Evolutionary conservation across 1,139 yeast species (phyloP), one percentile per base, ranked within the genome.

Genomic region (Suhomyces choctaworum): DNA sequence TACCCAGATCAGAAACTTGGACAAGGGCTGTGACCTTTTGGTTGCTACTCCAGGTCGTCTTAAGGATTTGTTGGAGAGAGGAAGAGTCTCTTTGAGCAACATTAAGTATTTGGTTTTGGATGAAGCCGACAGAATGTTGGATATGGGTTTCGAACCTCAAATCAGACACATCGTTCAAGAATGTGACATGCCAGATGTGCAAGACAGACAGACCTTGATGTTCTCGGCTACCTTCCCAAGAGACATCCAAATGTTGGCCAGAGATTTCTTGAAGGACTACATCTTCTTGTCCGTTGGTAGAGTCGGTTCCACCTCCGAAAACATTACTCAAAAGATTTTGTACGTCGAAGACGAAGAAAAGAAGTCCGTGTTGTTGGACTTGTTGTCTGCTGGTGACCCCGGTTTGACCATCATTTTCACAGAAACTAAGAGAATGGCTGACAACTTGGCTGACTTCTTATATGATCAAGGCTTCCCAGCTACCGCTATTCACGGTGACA

Each of bases 141-240:
- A 89, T 73, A 88, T 88, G 96, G 97, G 96, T 60, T 88, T 88
- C 64, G 97, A 88, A 71, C 96, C 96, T 47, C 96, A 87, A 73
- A 88, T 88, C 65, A 80, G 96, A 73, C 87, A 87, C 70, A 89
- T 88, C 64, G 88, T 89, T 45, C 96, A 92, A 69, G 95, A 86
- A 52, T 90, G 94, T 73, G 97, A 88, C 64, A 90, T 90, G 97
- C 96, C 98, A 46, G 82, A 76, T 49, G 95, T 87, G 41, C 96
- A 96, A 45, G 96, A 89, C 64, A 85, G 96, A 71, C 98, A 92
- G 73, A 92, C 98, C 44, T 78, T 92, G 59, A 87, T 92, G 97
- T 92, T 97, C 97, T 89, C 97, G 47, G 98, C 98, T 51, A 92
- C 98, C 37, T 92, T 98, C 98, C 98, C 98, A 57, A 89, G 89